Evolutionary conservation across 2,329 filamentous ascomycete species (phyloP).

Genomic region (Mycosphaerella sp.): DNA sequence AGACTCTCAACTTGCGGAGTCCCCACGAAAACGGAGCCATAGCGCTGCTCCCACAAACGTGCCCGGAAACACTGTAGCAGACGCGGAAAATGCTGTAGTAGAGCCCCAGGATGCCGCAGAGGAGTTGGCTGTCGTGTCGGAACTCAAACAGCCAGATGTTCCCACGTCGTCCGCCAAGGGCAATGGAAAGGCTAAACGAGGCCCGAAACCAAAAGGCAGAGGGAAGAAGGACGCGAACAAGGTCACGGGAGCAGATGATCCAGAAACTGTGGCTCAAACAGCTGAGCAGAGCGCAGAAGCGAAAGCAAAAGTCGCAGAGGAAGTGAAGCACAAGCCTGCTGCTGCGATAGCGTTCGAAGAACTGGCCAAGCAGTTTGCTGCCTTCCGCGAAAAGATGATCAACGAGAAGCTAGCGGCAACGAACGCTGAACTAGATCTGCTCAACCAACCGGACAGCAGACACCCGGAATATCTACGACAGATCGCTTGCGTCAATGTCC

Average conservation of each 20-base stretch:
- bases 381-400: slow-evolving; percentile 80
- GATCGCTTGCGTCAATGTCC: slow-evolving; percentile 77
- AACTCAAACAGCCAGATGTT: slow-evolving; percentile 29
- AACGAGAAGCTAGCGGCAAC: slow-evolving; percentile 80
- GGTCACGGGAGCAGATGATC: slow-evolving; percentile 22
- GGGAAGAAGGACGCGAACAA: slow-evolving; percentile 30
- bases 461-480: slow-evolving; percentile 89
- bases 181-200: slow-evolving; percentile 42
- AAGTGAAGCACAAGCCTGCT: slow-evolving; percentile 39
- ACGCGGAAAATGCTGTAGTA: slow-evolving; percentile 14
- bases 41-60: slow-evolving; percentile 17
- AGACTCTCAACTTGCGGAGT: slow-evolving; percentile 33
- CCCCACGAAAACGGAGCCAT: slow-evolving; percentile 32
- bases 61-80: slow-evolving; percentile 29
- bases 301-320: slow-evolving; percentile 48
- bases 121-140: not conserved
- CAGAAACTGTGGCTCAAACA: slow-evolving; percentile 8
- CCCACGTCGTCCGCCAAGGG: slow-evolving; percentile 30
- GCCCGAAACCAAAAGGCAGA: slow-evolving; percentile 23
- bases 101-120: slow-evolving; percentile 27
- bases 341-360: slow-evolving; percentile 48
- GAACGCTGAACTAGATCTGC: slow-evolving; percentile 60
- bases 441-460: slow-evolving; percentile 55
- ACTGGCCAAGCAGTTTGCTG: slow-evolving; percentile 83
- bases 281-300: slow-evolving; percentile 27